Evolutionary conservation across 2,329 filamentous ascomycete species (phyloP).

Genomic region (Arthrobotrys conoides): DNA sequence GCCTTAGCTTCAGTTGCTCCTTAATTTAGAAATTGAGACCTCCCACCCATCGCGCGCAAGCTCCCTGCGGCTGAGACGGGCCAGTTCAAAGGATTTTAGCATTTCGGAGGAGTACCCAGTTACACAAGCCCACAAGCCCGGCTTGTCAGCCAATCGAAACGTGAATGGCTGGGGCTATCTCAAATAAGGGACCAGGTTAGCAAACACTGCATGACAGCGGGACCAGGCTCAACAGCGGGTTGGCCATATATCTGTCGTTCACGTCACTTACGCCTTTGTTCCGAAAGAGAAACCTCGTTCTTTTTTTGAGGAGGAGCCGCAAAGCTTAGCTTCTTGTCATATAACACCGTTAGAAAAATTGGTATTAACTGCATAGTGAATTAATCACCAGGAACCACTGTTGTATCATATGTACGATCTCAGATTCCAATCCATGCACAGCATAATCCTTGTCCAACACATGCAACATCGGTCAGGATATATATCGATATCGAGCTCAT

Average conservation of each 20-base stretch:
- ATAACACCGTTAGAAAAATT: neutral
- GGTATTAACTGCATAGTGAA: neutral
- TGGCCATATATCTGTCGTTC: too few species aligned
- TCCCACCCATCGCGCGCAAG: constrained; percentile 34
- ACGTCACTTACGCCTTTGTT: neutral
- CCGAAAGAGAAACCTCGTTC: neutral
- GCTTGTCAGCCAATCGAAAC: constrained; percentile 49
- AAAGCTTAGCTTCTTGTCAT: constrained; percentile 31
- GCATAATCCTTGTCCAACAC: too few species aligned
- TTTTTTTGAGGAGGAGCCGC: constrained; percentile 9
- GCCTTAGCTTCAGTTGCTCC: constrained; percentile 24
- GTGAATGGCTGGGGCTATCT: constrained; percentile 44
- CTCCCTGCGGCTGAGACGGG: constrained; percentile 52
- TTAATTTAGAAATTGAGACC: constrained; percentile 54
- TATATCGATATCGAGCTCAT: too few species aligned
- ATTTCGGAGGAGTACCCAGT: constrained; percentile 43
- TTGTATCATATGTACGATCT: neutral
- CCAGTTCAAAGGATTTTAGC: constrained; percentile 41
- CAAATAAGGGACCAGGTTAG: constrained; percentile 47
- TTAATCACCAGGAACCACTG: neutral
- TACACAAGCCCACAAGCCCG: constrained; percentile 46
- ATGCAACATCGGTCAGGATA: too few species aligned
- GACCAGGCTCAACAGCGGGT: neutral
- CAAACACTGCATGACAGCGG: constrained; percentile 44
- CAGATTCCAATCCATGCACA: neutral